phyloP scores from a whole-genome alignment of 208 protist species.

The Acanthamoeba sp. region DNA sequence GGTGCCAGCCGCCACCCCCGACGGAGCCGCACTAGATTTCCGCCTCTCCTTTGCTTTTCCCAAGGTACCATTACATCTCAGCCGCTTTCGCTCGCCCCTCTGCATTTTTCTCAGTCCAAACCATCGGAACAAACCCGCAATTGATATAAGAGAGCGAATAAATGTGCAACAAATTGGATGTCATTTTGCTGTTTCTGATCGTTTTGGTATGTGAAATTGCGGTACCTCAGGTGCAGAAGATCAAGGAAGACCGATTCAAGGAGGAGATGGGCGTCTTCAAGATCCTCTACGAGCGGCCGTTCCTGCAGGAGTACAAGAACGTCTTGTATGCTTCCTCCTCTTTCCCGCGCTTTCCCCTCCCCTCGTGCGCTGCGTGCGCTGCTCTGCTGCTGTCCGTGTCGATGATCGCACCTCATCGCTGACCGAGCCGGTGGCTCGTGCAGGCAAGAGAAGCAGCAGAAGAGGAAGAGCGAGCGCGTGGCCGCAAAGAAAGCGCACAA shows the following conservation, averaged over 20 bases:
- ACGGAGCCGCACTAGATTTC: constrained; percentile 13
- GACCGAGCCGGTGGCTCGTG: no score
- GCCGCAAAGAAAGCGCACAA: not conserved
- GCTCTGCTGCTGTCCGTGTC: no score
- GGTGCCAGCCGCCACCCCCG: not conserved
- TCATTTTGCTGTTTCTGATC: no score
- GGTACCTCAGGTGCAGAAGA: constrained; percentile 37
- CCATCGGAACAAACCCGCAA: no score
- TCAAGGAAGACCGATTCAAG: constrained; percentile 50
- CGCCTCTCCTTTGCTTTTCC: not conserved
- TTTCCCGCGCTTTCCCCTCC: no score
- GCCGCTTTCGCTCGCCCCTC: not conserved
- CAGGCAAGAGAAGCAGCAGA: not conserved
- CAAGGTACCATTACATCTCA: not conserved
- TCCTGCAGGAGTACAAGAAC: constrained; percentile 39
- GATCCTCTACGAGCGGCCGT: constrained; percentile 51
- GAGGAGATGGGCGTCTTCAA: constrained; percentile 72
- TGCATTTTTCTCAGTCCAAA: no score
- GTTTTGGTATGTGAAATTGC: no score
- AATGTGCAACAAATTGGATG: not conserved
- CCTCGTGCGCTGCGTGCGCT: no score
- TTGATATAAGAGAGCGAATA: not conserved
- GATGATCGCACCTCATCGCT: not conserved
- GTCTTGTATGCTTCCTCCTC: not conserved
- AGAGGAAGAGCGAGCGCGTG: not conserved